Base-by-base conservation (phyloP, 169 alveolate species). In the Plasmodium berghei region DNA sequence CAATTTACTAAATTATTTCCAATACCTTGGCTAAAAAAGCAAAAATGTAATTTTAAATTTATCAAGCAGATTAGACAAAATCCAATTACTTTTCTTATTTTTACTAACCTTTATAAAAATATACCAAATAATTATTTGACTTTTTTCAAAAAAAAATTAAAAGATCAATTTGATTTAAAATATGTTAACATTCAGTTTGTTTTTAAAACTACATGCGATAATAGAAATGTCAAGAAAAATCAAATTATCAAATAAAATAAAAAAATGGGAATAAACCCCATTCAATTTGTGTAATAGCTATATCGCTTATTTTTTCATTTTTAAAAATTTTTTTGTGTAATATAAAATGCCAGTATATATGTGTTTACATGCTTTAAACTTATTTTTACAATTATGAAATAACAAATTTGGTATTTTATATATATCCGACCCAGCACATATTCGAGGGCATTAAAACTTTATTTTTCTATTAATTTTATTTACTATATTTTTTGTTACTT, bases 191-290 rank as follows among this genome's bases (percentile, higher is more conserved):
- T 80, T 28, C 90, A 80, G 52, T 80, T 80, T 14, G 58, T 80
- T 40, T 80, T 80, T 55, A 67, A 70, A 56, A 80, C 90, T 16
- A 80, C 90, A 34, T 80, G 90, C 20, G 83, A 80, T 40, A 80
- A 49, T 45, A 59, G 54, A 34, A 42, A 80, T 46, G 63, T 71
- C n/a, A 64, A 46, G 22, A 45, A 48, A 5, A 54, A 58, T 52
- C 88, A 56, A n/a, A 22, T 58, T 8, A 45, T 59, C 22, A 18
- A 59, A 34, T 20, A 74, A 52, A 9, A 14, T 26, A 46, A 6
- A 26, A 24, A 20, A 16, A 24, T 14, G 48, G 34, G 26, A 24
- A 24, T 10, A 66, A 18, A 22, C 6, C 14, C 34, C 14, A 62
- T 24, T 10, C 45, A 34, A 34, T 34, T 34, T 34, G 42, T 34